Evolutionary conservation across 2,329 filamentous ascomycete species (phyloP), one percentile per base, ranked within the genome.

Genomic region (Colletotrichum cuscutae): DNA sequence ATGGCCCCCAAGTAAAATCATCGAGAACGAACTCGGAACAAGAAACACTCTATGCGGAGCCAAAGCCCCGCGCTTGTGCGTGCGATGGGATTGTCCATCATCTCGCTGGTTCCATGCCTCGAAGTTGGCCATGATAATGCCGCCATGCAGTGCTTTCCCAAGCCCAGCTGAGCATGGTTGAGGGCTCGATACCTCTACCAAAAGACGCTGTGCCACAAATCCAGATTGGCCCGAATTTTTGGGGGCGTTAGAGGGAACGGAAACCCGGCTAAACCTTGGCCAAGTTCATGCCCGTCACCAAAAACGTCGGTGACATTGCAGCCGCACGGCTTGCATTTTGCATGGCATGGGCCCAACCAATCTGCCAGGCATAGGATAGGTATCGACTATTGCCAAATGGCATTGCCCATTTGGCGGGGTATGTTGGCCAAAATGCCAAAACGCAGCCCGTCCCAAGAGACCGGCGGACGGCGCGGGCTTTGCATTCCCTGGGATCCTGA

Each of bases 281-380:
- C 56, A 69, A 35, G 58, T 65, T 71, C 56, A 71, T 71, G 71
- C 60, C 56, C 26, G 54, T 54, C 54, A 54, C 28, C 56, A 24
- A 49, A 24, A 49, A 19, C 37, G 59, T 61, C 37, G 11, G 19
- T 49, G 12, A 35, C 11, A 26, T 22, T 54, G 52, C 52, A 24
- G n/a, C n/a, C 24, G 52, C 52, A 54, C 22, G 30, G 61, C 61
- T 24, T 15, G 11, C 46, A 24, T 22, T 24, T 53, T 19, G 52
- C 62, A 70, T 71, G 56, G 63, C 62, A 70, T 71, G 63, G 63
- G 56, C 35, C 5, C 12, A 68, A 62, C 5, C 12, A 68, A 68
- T 58, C 68, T 58, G 42, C 64, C 57, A 57, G 42, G 64, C 68
- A 68, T 71, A 42, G 12, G 13, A 68, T 71, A 42, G 12, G 13